Evolutionary conservation across 2,329 filamentous ascomycete species (phyloP).

Genomic region (Mycosphaerella sp.): DNA sequence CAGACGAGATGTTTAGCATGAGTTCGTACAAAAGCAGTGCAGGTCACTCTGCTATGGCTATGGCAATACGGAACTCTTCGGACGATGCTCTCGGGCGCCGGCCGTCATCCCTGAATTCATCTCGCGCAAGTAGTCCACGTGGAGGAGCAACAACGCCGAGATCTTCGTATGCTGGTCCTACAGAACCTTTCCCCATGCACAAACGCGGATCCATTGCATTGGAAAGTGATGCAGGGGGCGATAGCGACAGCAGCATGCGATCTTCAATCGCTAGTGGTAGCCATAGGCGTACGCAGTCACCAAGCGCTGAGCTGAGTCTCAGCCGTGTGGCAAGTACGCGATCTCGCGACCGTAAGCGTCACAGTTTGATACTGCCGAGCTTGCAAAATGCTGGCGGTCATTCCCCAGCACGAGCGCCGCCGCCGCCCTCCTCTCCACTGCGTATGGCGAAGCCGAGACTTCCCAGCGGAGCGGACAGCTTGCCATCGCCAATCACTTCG

Average conservation of each 20-base stretch:
- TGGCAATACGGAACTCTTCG: conserved; percentile 51
- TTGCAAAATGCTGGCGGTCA: conserved; percentile 64
- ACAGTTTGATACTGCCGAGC: conserved; percentile 76
- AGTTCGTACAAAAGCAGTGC: conserved; percentile 17
- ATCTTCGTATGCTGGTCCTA: conserved; percentile 56
- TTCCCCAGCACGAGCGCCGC: conserved; percentile 71
- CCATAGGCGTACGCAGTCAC: conserved; percentile 71
- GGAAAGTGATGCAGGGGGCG: conserved; percentile 75
- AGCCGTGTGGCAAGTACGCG: conserved; percentile 61
- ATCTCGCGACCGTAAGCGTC: conserved; percentile 74
- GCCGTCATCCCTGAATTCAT: conserved; percentile 63
- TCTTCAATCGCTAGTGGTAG: conserved; percentile 63
- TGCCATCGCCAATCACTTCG: conserved; percentile 82
- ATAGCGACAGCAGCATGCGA: conserved; percentile 80
- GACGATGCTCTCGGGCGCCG: conserved; percentile 46
- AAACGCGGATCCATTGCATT: conserved; percentile 72
- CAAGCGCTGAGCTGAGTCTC: conserved; percentile 76
- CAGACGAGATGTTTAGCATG: conserved; percentile 22
- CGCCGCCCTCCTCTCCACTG: conserved; percentile 68
- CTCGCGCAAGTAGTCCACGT: conserved; percentile 81
- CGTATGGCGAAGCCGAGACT: conserved; percentile 76
- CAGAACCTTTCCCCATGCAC: conserved; percentile 54
- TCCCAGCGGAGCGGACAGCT: conserved; percentile 54
- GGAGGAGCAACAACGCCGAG: conserved; percentile 71
- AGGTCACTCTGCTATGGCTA: conserved; percentile 48